Percentiles rank a stretch among this genome's conserved stretches.
Conservation (phyloP, 495 filamentous ascomycete species). For the Evernia prunastri region DNA sequence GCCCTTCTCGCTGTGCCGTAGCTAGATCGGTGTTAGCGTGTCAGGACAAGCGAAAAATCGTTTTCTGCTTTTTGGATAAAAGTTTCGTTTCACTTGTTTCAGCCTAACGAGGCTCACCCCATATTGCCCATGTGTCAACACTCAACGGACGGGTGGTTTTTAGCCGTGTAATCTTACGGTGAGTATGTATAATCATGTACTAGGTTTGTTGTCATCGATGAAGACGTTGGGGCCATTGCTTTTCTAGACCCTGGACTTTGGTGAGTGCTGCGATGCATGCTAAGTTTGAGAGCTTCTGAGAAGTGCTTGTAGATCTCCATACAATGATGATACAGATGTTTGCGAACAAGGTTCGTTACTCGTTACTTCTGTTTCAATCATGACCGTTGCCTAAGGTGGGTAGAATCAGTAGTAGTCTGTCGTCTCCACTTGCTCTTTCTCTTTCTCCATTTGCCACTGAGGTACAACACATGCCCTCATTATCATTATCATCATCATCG, state of each 20-base stretch:
- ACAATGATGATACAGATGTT: background rate
- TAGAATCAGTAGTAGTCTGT: too few relatives aligned
- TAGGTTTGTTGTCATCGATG: background rate
- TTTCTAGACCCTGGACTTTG: too few relatives aligned
- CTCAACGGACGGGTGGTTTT: too few relatives aligned
- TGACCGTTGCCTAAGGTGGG: background rate
- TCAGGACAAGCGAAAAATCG: background rate
- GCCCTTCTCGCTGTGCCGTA: background rate
- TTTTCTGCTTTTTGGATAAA: background rate
- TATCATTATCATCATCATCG: background rate
- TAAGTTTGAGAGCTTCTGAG: background rate
- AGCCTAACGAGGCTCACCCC: background rate
- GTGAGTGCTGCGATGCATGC: background rate
- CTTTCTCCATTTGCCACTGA: background rate
- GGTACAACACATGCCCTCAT: background rate
- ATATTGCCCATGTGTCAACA: too few relatives aligned
- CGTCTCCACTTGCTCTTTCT: background rate
- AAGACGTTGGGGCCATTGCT: too few relatives aligned
- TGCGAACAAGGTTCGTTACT: background rate
- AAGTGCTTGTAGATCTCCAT: background rate
- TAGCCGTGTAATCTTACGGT: too few relatives aligned
- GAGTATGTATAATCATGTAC: too few relatives aligned
- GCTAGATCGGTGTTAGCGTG: background rate
- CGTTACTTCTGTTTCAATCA: background rate
- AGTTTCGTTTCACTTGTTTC: background rate